Base-by-base conservation (phyloP, 495 filamentous ascomycete species). In the Cairneyella variabilis region DNA sequence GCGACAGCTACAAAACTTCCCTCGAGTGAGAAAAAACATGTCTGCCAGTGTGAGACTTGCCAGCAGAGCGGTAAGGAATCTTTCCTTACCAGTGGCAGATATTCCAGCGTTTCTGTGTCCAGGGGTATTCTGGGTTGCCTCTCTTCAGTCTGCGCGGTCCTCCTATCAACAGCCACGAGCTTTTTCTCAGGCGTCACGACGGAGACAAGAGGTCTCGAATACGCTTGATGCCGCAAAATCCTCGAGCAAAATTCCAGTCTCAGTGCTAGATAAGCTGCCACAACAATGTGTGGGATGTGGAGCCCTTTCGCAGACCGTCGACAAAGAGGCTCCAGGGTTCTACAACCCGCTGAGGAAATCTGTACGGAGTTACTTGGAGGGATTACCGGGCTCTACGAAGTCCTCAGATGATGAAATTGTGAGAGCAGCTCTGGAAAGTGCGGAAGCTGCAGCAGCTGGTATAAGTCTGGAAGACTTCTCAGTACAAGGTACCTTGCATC, bases 241-340 rank as follows among this genome's bases (percentile, higher is more conserved):
- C 17, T 22, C n/a, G 18, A 39, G 18, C 39, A 37, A 53, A 3
- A 8, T 38, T 25, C 39, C 21, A 17, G 30, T 32, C 10, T 12
- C 16, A 0, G 17, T 36, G 10, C 40, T 56, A n/a, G 37, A 56
- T 30, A 54, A 55, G n/a, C 66, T 89, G 3, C 87, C 88, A 1
- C 54, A 64, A 3, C 75, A 78, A 59, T 99, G 93, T 64, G 82
- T 87, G 18, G 93, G 93, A 48, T 99, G 93, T 66, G 93, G 93
- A 41, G 95, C 92, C 26, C 79, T 85, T 51, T 78, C 85, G 43
- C 93, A 97, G 62, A 86, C 77, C 0, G 57, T 82, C 2, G 75
- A 83, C 20, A 75, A 84, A n/a, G 65, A 80, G 28, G 76, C 85
- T 59, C 79, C 91, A 1, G 93, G 93, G 37, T 96, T 83, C 69